Conservation (phyloP, 208 protist species). For the Ichthyophonus hoferi region DNA sequence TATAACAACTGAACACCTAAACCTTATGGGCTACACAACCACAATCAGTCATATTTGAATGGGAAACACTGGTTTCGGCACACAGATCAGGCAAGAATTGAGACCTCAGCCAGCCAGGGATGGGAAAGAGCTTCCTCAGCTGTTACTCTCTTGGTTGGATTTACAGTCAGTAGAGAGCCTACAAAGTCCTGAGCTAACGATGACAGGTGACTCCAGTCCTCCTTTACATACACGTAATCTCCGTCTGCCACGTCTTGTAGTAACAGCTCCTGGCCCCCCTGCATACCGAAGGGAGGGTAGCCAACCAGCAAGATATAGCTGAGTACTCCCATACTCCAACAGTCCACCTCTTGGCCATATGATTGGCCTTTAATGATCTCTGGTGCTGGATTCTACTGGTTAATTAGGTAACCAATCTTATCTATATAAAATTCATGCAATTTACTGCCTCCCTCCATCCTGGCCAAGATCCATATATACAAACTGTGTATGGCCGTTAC, state of each 20-base stretch:
- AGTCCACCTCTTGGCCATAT: neutral
- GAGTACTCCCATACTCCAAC: neutral
- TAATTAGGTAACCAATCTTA: too few relatives aligned
- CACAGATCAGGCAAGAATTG: too few relatives aligned
- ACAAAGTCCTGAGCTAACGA: neutral
- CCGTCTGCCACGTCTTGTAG: neutral
- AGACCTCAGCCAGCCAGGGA: slow-evolving; percentile 2
- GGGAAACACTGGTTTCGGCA: too few relatives aligned
- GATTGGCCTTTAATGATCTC: neutral
- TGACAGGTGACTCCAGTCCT: neutral
- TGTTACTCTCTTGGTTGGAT: neutral
- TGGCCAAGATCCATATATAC: too few relatives aligned
- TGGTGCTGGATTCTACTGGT: neutral
- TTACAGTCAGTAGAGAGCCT: neutral
- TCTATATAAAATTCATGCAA: too few relatives aligned
- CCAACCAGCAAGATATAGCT: neutral
- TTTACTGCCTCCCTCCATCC: too few relatives aligned
- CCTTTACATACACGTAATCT: neutral
- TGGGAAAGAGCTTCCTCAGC: neutral
- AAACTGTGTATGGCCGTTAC: too few relatives aligned
- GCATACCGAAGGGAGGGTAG: neutral
- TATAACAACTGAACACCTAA: too few relatives aligned
- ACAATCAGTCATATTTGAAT: too few relatives aligned
- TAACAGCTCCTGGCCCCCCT: neutral
- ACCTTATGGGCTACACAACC: too few relatives aligned